Evolutionary conservation across 805 yeast species (phyloP), one percentile per base, ranked within the genome.

Genomic region (Zygosaccharomyces pseudorouxii): DNA sequence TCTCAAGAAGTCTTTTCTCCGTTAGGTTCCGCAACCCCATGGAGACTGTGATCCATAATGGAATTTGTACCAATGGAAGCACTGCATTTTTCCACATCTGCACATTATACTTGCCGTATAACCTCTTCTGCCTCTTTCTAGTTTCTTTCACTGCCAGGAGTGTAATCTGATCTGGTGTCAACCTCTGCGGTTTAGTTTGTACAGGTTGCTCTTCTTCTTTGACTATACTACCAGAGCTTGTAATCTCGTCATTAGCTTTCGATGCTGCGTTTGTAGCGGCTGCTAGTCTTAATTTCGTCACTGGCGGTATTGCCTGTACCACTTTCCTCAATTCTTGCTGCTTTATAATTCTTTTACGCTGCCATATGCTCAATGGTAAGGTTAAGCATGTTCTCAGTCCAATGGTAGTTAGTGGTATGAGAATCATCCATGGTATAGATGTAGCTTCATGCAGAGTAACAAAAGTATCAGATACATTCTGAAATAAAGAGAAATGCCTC

Each of bases 11-110:
- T 45, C 56, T 62, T 55, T 65, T 63, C 5, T 95, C 96, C 37
- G 90, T 82, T 52, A 89, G 68, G 40, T 81, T 77, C 54, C 97
- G 74, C 55, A 89, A 77, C 1, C 89, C 82, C 55, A 83, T 72
- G 10, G 93, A 84, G 75, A 90, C 73, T 2, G 84, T 73, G 1
- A 89, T 74, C 95, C 97, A 90, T 5, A 90, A 64, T 0, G 98
- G 98, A 18, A 92, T 75, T 62, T 90, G 98, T 14, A 87, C 78
- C 0, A 81, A 69, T 1, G 97, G 97, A 33, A 89, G 70, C 3
- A 86, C 57, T 48, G 81, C 69, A 58, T 86, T 82, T 64, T 89
- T 90, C 89, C 95, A 90, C 49, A 83, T 65, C 60, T 88, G 92
- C 46, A 89, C 86, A 8, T 74, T 71, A 58, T 84, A 74, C 46